phyloP scores from a whole-genome alignment of 495 filamentous ascomycete genomes.

The Trypethelium eluteriae region DNA sequence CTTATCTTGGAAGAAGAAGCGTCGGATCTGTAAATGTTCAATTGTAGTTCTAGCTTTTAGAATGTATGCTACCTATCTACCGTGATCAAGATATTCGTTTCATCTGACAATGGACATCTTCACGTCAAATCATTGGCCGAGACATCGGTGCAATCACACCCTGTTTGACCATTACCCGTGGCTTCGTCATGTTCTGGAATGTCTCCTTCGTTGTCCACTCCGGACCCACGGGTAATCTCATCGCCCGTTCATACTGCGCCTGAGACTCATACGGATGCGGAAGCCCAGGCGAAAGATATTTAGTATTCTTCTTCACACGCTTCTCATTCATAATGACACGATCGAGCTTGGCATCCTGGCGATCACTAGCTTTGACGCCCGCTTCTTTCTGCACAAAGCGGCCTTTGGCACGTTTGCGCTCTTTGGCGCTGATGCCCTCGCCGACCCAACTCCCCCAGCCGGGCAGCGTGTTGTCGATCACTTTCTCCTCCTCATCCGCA shows the following conservation, averaged over 20 bases:
- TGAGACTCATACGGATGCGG: slow-evolving; percentile 81
- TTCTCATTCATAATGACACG: slow-evolving; percentile 92
- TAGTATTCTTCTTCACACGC: slow-evolving; percentile 81
- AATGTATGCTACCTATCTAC: slow-evolving; percentile 1
- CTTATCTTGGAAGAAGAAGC: slow-evolving; percentile 77
- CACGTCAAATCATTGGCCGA: slow-evolving; percentile 2
- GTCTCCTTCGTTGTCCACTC: slow-evolving; percentile 94
- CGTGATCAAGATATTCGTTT: background rate
- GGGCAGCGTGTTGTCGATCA: slow-evolving; percentile 74
- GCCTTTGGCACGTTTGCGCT: slow-evolving; percentile 42
- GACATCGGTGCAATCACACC: slow-evolving; percentile 37
- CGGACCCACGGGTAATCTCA: slow-evolving; percentile 80
- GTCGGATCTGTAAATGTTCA: slow-evolving; percentile 38
- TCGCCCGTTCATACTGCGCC: slow-evolving; percentile 81
- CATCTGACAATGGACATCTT: background rate
- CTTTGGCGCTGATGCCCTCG: slow-evolving; percentile 60
- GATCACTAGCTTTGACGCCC: slow-evolving; percentile 66
- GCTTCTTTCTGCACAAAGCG: slow-evolving; percentile 60
- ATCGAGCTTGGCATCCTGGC: slow-evolving; percentile 73
- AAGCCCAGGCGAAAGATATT: slow-evolving; percentile 72
- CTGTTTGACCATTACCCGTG: slow-evolving; percentile 83
- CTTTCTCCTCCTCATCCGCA: slow-evolving; percentile 76
- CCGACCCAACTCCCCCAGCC: slow-evolving; percentile 93
- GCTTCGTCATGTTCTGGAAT: slow-evolving; percentile 84
- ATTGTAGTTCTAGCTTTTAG: background rate